A percentile compares a stretch with the other conserved stretches of the same genome.
phyloP scores from a whole-genome alignment of 805 yeast genomes.

The Torulaspora maleeae region DNA sequence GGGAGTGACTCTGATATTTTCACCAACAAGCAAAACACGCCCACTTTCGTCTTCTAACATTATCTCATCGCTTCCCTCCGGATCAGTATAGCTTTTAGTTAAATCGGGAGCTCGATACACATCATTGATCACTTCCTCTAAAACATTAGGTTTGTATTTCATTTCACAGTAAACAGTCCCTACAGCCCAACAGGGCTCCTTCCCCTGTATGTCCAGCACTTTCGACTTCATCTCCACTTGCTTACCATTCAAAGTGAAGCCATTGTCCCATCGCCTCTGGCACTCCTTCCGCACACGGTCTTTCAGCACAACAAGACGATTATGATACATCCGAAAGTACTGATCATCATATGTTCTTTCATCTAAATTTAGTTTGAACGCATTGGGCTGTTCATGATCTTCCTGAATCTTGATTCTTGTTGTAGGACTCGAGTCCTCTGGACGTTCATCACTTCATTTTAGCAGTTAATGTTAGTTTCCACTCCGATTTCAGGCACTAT shows the following conservation, averaged over 20 bases:
- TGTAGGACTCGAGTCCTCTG: constrained; percentile 13
- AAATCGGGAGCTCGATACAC: constrained; percentile 40
- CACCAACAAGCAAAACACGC: constrained; percentile 66
- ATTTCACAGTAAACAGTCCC: constrained; percentile 86
- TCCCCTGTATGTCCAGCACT: constrained; percentile 40
- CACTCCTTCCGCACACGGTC: constrained; percentile 46
- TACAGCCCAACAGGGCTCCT: constrained; percentile 63
- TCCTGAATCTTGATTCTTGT: constrained; percentile 19
- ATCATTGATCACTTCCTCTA: constrained; percentile 69
- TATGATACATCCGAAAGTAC: constrained; percentile 52
- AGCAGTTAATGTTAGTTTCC: constrained; percentile 4
- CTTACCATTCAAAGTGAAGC: constrained; percentile 37
- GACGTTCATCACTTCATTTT: constrained; percentile 10
- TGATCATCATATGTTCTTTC: constrained; percentile 50
- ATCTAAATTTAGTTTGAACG: constrained; percentile 27
- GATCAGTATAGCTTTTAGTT: constrained; percentile 49
- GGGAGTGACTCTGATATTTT: constrained; percentile 47
- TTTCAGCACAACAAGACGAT: constrained; percentile 47
- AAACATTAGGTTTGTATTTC: constrained; percentile 78
- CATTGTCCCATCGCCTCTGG: constrained; percentile 53
- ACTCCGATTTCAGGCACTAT: background rate
- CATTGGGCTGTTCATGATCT: constrained; percentile 14
- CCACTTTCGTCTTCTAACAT: constrained; percentile 94
- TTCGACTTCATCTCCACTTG: constrained; percentile 40
- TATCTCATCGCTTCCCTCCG: constrained; percentile 50